phyloP scores from a whole-genome alignment of 1,139 yeast species.

The Groenewaldozyma sp. region DNA sequence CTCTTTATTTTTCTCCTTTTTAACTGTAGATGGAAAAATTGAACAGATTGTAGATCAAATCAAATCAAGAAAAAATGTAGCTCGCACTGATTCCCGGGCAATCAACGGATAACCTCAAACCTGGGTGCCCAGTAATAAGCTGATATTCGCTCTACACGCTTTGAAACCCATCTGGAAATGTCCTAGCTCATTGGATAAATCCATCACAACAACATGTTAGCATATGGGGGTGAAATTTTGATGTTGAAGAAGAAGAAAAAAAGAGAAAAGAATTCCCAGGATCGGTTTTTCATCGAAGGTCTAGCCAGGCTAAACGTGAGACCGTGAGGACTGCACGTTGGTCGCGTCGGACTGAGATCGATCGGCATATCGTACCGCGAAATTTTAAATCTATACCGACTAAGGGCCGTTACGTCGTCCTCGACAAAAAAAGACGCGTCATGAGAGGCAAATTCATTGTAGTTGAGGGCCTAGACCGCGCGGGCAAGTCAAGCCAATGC shows the following conservation, averaged over 20 bases:
- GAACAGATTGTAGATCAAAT: neutral
- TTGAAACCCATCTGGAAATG: conserved; percentile 4
- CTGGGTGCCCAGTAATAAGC: conserved; percentile 32
- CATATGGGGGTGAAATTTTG: conserved; percentile 13
- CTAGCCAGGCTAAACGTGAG: too few relatives aligned
- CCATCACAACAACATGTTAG: too few relatives aligned
- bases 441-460: conserved; percentile 69
- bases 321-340: too few relatives aligned
- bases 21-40: neutral
- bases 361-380: too few relatives aligned
- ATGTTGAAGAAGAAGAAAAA: conserved; percentile 12
- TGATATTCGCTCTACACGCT: conserved; percentile 18
- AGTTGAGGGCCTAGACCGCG: conserved; percentile 87
- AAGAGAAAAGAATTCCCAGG: neutral
- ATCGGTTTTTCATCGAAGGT: too few relatives aligned
- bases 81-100: conserved; percentile 31
- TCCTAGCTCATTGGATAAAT: too few relatives aligned
- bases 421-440: too few relatives aligned
- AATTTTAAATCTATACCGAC: too few relatives aligned
- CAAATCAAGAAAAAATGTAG: conserved; percentile 17
- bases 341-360: too few relatives aligned
- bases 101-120: conserved; percentile 21
- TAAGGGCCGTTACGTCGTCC: too few relatives aligned
- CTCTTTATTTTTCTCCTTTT: neutral
- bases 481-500: conserved; percentile 93